Conservation (phyloP, 2,329 filamentous ascomycete species). For the Basipetospora chlamydospora region DNA sequence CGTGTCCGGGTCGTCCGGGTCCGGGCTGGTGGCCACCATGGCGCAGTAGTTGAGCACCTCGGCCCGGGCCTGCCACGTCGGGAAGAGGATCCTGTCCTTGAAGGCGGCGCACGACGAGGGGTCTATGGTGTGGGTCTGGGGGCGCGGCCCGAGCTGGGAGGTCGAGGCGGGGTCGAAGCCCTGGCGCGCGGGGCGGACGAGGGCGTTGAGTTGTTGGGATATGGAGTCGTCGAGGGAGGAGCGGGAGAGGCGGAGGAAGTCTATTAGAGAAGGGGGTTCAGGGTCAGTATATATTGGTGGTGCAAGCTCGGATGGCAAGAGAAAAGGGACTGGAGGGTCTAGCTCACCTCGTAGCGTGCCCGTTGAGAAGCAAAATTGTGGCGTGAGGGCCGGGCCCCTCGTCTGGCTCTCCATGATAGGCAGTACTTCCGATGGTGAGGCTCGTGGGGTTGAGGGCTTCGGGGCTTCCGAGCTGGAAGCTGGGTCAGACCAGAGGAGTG, state of each 20-base stretch:
- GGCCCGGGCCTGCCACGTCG: constrained; percentile 71
- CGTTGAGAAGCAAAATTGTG: constrained; percentile 67
- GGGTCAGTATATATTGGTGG: background rate
- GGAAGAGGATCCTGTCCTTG: constrained; percentile 66
- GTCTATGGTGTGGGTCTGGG: constrained; percentile 37
- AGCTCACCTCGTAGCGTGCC: constrained; percentile 49
- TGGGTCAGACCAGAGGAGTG: constrained; percentile 3
- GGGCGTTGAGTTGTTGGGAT: constrained; percentile 79
- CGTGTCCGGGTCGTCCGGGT: constrained; percentile 73
- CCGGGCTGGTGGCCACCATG: constrained; percentile 70
- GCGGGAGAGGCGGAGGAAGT: constrained; percentile 80
- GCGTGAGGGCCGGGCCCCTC: constrained; percentile 32
- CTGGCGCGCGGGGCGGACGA: constrained; percentile 56
- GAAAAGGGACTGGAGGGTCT: background rate
- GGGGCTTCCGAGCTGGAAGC: constrained; percentile 1
- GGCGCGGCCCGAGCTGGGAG: constrained; percentile 40
- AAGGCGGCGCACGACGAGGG: constrained; percentile 52
- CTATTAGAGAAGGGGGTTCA: constrained; percentile 29
- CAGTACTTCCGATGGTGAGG: too few relatives aligned
- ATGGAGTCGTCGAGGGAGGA: constrained; percentile 85
- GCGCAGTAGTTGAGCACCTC: constrained; percentile 84
- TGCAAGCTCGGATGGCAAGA: background rate
- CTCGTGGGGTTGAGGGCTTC: too few relatives aligned
- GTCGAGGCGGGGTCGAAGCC: constrained; percentile 75
- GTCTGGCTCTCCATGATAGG: background rate